These are phyloP conservation scores for Hyphopichia burtonii DNA, from an alignment of 1,139 yeast species.

Conservation along the genomic window DNA sequence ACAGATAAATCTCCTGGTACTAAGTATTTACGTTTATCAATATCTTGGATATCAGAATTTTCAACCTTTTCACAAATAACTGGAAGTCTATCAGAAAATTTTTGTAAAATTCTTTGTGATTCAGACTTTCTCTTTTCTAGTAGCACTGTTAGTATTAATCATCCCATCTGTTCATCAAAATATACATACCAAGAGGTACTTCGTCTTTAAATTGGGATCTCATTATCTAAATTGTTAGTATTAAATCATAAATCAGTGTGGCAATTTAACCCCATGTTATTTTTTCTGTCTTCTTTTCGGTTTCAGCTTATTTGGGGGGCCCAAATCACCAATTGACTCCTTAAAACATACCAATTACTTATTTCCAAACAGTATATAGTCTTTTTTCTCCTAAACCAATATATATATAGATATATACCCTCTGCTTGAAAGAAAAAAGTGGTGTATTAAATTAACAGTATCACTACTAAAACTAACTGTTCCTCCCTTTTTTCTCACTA, in stretches of 20 bases:
- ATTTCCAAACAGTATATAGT: too few species aligned
- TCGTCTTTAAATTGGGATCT: constrained; percentile 93
- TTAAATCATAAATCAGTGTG: not conserved
- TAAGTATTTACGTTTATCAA: constrained; percentile 93
- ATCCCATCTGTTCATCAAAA: not conserved
- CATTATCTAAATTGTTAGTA: constrained; percentile 35
- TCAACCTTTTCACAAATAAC: constrained; percentile 98
- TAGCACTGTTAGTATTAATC: constrained; percentile 17
- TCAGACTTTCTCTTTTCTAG: constrained; percentile 93
- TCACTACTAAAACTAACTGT: too few species aligned
- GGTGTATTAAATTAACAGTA: too few species aligned
- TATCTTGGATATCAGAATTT: constrained; percentile 92
- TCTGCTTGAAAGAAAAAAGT: too few species aligned
- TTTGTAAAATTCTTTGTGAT: constrained; percentile 85
- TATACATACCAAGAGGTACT: constrained; percentile 75
- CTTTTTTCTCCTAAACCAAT: too few species aligned
- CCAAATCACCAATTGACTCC: too few species aligned
- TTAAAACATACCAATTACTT: too few species aligned
- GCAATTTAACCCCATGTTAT: too few species aligned
- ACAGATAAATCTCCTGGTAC: constrained; percentile 96
- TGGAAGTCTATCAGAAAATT: constrained; percentile 91
- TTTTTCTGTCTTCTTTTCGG: too few species aligned
- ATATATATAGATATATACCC: too few species aligned
- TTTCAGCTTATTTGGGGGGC: too few species aligned
- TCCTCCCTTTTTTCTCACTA: not conserved